Evolutionary conservation across 176 grass and related monocot species (phyloP), one percentile per base, ranked within the genome.

Genomic region (Carex cristatella): DNA sequence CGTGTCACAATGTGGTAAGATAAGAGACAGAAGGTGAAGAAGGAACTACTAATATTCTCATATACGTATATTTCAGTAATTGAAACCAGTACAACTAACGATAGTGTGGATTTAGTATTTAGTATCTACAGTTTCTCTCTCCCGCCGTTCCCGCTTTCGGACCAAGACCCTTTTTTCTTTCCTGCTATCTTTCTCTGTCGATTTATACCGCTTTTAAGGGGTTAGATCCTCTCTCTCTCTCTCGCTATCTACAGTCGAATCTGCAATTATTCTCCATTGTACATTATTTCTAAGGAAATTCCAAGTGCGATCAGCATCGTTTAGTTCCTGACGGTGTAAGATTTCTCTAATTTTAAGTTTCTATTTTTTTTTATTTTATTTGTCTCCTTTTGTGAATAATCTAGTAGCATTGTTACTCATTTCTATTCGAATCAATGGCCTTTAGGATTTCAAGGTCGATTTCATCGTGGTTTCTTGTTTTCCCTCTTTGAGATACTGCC

Each of bases 141-240:
- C 81, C 81, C 81, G 81, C 81, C 81, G 81, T 83, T 83, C 81
- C 81, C 81, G 81, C 81, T 83, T 83, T 69, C 42, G 62, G 62
- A 53, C 11, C 62, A 4, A 51, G 44, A 51, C 63, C 64, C 14
- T 10, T 51, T 56, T 44, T 82, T 81, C n/a, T 64, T 48, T 81
- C 31, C 18, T 13, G 14, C 9, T 18, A 8, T 81, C 38, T 76
- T 38, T 51, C 60, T 64, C 31, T 18, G 0, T 48, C 8, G 37
- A 65, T 53, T 83, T 66, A 16, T 55, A 18, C 32, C 38, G 28
- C 48, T 68, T 69, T 53, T 42, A 64, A 66, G 5, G 38, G 11
- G 6, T 11, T 66, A 83, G 58, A 82, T 82, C 59, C 38, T 60
- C 38, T 31, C 77, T 12, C 57, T 12, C 53, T 80, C 30, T 80